Percentiles rank a stretch among this genome's conserved stretches.
These are phyloP conservation scores for Sarocladium kiliense DNA, from an alignment of 2,329 filamentous ascomycete genomes.

Conservation along the genomic window DNA sequence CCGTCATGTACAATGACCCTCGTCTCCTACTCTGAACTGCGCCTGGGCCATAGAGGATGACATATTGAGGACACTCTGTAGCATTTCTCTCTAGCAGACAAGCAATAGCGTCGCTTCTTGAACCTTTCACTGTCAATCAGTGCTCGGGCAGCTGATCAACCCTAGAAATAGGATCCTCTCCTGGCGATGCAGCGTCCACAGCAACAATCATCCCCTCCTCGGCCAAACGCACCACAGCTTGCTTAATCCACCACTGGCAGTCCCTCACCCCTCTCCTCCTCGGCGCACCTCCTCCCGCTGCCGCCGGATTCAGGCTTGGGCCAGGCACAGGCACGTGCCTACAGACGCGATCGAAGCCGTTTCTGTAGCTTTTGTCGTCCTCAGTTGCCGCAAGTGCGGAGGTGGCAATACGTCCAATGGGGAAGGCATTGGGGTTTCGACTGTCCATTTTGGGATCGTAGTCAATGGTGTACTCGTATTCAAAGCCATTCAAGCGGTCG, in stretches of 20 bases:
- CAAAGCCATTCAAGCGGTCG: background rate
- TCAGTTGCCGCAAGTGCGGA: background rate
- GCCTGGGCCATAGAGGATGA: too few species aligned
- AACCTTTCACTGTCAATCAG: too few species aligned
- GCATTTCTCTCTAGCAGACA: too few species aligned
- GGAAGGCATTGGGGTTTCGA: background rate
- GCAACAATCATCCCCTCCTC: background rate
- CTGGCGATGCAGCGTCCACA: background rate
- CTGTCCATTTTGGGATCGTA: background rate
- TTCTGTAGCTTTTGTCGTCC: background rate
- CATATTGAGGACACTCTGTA: too few species aligned
- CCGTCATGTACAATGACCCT: too few species aligned
- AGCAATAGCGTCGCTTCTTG: too few species aligned
- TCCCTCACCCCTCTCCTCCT: constrained; percentile 1
- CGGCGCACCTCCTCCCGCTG: background rate
- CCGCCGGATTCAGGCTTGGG: background rate
- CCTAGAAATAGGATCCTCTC: background rate
- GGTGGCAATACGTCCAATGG: background rate
- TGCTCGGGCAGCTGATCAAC: background rate
- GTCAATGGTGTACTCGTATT: background rate
- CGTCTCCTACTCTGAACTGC: too few species aligned
- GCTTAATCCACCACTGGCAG: constrained; percentile 7
- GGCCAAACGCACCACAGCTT: background rate
- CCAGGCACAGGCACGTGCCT: background rate
- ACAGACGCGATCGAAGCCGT: background rate